These are phyloP conservation scores for Pisolithus thermaeus DNA, from an alignment of 1,284 basidiomycete species.

Conservation along the genomic window DNA sequence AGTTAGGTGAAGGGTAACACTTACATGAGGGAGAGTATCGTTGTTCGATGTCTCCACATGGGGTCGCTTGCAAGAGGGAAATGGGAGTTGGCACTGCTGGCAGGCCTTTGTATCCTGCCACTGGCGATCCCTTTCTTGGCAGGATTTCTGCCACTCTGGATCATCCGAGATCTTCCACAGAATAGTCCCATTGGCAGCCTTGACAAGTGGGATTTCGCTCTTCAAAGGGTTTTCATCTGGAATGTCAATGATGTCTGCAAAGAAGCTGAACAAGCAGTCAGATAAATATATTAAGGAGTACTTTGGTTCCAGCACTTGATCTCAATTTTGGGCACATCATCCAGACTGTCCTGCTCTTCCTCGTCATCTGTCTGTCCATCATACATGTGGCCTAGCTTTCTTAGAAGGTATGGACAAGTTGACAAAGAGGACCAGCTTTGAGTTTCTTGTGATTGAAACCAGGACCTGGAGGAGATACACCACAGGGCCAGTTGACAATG, in stretches of 20 bases:
- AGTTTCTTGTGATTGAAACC: neutral
- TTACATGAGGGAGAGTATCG: too few species aligned
- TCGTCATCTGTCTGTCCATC: neutral
- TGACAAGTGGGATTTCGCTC: neutral
- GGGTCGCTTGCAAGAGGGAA: neutral
- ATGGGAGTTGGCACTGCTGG: neutral
- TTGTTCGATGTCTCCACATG: neutral
- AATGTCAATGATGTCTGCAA: neutral
- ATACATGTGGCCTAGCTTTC: neutral
- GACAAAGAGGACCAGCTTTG: neutral
- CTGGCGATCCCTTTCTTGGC: neutral
- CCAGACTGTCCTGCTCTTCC: neutral
- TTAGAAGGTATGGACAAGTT: neutral
- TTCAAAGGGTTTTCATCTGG: neutral
- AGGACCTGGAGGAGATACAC: neutral
- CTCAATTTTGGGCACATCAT: neutral
- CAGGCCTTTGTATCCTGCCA: neutral
- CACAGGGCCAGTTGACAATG: neutral
- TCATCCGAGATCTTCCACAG: neutral
- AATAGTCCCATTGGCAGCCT: neutral
- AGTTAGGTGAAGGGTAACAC: too few species aligned
- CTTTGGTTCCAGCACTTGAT: neutral
- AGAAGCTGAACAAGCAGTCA: neutral
- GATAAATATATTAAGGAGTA: neutral
- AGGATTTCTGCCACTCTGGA: neutral